Base-by-base conservation (phyloP, 768 basidiomycete genomes). In the Rhodotorula toruloides region DNA sequence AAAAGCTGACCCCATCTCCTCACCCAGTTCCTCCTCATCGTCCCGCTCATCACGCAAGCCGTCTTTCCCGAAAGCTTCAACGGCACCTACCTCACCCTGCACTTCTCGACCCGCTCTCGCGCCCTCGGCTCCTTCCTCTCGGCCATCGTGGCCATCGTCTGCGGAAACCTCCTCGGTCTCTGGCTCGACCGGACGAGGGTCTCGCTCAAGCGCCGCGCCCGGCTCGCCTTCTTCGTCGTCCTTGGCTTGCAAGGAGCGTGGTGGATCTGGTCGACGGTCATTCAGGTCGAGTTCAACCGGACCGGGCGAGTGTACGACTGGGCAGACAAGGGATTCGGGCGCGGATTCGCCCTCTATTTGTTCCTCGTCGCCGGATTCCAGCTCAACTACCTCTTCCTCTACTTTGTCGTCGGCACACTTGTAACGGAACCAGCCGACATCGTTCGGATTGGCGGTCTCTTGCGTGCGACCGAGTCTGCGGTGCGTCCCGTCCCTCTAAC, bases 71-170 rank as follows among this genome's bases (percentile, higher is more conserved):
- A 68, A 29, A 43, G 56, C 0, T 62, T 58, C 57, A 58, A 56
- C 44, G 27, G 19, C 37, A 68, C 67, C 13, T 68, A 31, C 56
- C 56, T 58, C 39, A 50, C 67, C 22, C 54, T 62, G 17, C 54
- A 58, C 56, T 68, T 46, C 61, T 52, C 61, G 8, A 61, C 63
- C 19, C 67, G 67, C n/a, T 55, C 44, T 4, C 61, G 67, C 13
- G 67, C 67, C 4, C 61, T 68, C 39, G 67, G 67, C 19, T 49
- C 46, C 12, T 63, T 68, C 67, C 50, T 68, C 37, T 49, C 48
- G 14, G 67, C 56, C 31, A 5, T 68, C n/a, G 52, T 54, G 13
- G 53, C 56, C 50, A 68, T 68, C 61, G 36, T 58, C 57, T 31
- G 31, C 21, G 61, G 61, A 43, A 53, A 62, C 47, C 36, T 68